A percentile compares a stretch with the other conserved stretches of the same genome.
Conservation (phyloP, 2,329 filamentous ascomycete species). For the Emmonsiellopsis sp. region DNA sequence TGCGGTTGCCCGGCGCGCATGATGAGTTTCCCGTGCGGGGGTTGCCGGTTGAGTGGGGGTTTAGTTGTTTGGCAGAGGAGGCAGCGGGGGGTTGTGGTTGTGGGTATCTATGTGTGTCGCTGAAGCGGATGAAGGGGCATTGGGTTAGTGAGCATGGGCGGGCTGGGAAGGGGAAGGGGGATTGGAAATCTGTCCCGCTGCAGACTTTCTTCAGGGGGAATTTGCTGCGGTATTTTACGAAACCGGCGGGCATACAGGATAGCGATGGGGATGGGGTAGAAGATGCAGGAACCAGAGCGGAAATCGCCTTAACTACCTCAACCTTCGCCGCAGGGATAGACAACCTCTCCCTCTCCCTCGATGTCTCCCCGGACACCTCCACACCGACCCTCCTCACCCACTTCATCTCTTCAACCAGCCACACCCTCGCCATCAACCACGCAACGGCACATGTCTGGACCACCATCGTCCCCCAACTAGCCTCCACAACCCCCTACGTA, state of each 20-base stretch:
- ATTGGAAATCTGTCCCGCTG: too few species aligned
- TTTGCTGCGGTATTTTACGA: too few species aligned
- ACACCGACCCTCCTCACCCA: slow-evolving; percentile 15
- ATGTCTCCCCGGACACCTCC: slow-evolving; percentile 11
- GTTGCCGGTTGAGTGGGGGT: slow-evolving; percentile 1
- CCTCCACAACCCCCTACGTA: slow-evolving; percentile 26
- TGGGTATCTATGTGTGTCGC: slow-evolving; percentile 20
- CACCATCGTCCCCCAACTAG: slow-evolving; percentile 25
- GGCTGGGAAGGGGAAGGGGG: too few species aligned
- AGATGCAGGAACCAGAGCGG: too few species aligned
- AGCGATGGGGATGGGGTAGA: too few species aligned
- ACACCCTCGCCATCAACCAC: slow-evolving; percentile 10
- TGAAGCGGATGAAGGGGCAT: slow-evolving; percentile 27
- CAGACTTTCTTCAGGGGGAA: too few species aligned
- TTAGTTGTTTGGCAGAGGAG: background rate
- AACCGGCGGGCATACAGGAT: too few species aligned
- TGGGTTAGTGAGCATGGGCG: too few species aligned
- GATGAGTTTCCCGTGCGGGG: slow-evolving; percentile 3
- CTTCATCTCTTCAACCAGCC: slow-evolving; percentile 14
- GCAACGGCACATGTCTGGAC: slow-evolving; percentile 21
- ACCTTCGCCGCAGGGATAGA: slow-evolving; percentile 12
- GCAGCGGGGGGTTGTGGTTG: too few species aligned
- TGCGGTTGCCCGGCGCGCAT: background rate
- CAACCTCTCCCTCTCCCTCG: slow-evolving; percentile 11
- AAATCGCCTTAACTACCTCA: too few species aligned